Percentiles rank a stretch among this genome's conserved stretches.
These are phyloP conservation scores for Mycena latifolia DNA, from an alignment of 768 basidiomycete species.

Conservation along the genomic window DNA sequence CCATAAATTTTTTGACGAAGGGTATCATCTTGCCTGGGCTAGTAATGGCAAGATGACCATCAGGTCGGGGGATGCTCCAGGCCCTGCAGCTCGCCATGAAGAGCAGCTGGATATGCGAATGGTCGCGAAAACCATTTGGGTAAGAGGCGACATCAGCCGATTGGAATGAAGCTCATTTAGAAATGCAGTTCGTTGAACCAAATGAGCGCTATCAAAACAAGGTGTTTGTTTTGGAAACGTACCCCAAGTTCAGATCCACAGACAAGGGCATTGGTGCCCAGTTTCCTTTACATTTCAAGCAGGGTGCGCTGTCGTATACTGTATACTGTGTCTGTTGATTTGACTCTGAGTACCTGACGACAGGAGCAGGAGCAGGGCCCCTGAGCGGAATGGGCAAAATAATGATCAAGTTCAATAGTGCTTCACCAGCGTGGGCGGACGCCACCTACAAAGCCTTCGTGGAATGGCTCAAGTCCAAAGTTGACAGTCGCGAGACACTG, in stretches of 20 bases:
- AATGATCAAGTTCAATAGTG: conserved; percentile 35
- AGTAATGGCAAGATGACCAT: conserved; percentile 12
- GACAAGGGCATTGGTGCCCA: conserved; percentile 12
- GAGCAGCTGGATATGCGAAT: conserved; percentile 23
- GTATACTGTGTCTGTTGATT: background rate
- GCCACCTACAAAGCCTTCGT: conserved; percentile 20
- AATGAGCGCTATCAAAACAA: background rate
- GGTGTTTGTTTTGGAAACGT: conserved; percentile 21
- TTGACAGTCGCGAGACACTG: background rate
- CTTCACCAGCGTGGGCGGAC: conserved; percentile 17
- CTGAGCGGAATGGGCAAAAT: conserved; percentile 27
- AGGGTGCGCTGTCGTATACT: conserved; percentile 10
- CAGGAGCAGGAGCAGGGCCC: too few species aligned
- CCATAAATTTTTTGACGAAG: conserved; percentile 29
- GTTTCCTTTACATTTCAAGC: conserved; percentile 15
- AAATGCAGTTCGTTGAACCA: conserved; percentile 13
- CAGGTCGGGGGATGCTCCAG: conserved; percentile 14
- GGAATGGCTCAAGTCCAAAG: background rate
- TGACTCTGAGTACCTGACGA: background rate
- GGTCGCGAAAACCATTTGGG: background rate
- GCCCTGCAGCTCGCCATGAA: conserved; percentile 11
- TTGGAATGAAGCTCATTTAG: background rate
- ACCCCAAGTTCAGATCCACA: background rate
- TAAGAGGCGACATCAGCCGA: background rate
- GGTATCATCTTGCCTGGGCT: conserved; percentile 24